Evolutionary conservation across 768 basidiomycete species (phyloP).

Genomic region (Lactarius quietus): DNA sequence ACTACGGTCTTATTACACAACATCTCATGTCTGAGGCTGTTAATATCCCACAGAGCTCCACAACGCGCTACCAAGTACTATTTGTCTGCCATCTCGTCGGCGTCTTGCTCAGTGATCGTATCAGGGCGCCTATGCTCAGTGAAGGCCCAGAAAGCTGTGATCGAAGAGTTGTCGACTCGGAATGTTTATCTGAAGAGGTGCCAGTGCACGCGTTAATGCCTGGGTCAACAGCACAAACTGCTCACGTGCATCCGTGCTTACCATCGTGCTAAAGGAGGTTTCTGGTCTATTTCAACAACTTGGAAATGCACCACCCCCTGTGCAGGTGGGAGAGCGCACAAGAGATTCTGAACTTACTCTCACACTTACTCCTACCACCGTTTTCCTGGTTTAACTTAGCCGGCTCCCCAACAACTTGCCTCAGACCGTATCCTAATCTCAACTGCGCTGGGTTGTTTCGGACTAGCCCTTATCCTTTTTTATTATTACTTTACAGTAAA

Average conservation of each 20-base stretch:
- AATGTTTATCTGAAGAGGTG: conserved; percentile 82
- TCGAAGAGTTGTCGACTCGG: conserved; percentile 83
- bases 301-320: conserved; percentile 86
- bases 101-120: conserved; percentile 76
- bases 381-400: too few species aligned
- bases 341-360: neutral
- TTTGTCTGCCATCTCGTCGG: conserved; percentile 69
- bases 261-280: conserved; percentile 76
- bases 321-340: conserved; percentile 52
- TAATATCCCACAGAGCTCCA: conserved; percentile 48
- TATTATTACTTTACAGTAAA: neutral
- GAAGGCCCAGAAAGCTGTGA: conserved; percentile 92
- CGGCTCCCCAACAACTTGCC: too few species aligned
- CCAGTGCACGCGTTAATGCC: conserved; percentile 94
- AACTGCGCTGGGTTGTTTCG: neutral
- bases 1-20: conserved; percentile 73
- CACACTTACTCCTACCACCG: too few species aligned
- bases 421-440: conserved; percentile 56
- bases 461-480: neutral
- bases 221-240: conserved; percentile 65
- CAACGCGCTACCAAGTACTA: conserved; percentile 69
- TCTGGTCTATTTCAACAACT: conserved; percentile 83
- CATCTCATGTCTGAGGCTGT: conserved; percentile 82
- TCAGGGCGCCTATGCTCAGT: conserved; percentile 83
- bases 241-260: conserved; percentile 65